Evolutionary conservation across 1,139 yeast genomes (phyloP).

Genomic region (Yamadazyma oceani): DNA sequence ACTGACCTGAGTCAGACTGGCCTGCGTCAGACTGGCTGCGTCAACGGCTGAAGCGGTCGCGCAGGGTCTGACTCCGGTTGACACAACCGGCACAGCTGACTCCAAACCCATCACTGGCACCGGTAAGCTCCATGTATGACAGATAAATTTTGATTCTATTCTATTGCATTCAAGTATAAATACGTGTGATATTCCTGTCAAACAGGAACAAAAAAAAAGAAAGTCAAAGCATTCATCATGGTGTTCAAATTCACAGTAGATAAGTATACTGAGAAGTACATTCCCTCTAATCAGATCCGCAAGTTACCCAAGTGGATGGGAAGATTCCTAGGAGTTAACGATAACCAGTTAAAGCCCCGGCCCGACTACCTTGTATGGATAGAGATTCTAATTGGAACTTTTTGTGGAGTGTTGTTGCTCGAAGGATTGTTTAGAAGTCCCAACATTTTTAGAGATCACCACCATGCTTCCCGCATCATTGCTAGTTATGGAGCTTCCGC

Average conservation of each 20-base stretch:
- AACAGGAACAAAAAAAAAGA: too few relatives aligned
- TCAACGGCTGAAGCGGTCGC: too few relatives aligned
- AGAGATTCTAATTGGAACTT: constrained; percentile 48
- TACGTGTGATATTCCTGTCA: background rate
- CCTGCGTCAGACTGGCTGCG: too few relatives aligned
- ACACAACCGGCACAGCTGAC: too few relatives aligned
- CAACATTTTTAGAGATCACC: constrained; percentile 41
- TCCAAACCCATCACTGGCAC: too few relatives aligned
- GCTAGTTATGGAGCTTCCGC: constrained; percentile 72
- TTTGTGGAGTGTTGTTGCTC: constrained; percentile 51
- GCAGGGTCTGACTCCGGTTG: too few relatives aligned
- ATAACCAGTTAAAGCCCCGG: constrained; percentile 26
- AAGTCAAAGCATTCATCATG: too few relatives aligned
- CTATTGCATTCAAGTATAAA: too few relatives aligned
- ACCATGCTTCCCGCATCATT: constrained; percentile 52
- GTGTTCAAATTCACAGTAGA: constrained; percentile 46
- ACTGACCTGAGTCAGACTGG: too few relatives aligned
- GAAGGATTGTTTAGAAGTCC: constrained; percentile 52
- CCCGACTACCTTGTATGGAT: constrained; percentile 48
- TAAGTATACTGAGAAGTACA: constrained; percentile 24
- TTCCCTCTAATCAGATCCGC: constrained; percentile 30
- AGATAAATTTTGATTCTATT: too few relatives aligned
- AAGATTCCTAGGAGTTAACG: constrained; percentile 33
- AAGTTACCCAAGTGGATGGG: constrained; percentile 30
- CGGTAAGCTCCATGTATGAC: too few relatives aligned